A percentile compares a stretch with the other conserved stretches of the same genome.
Evolutionary conservation across 495 filamentous ascomycete genomes (phyloP).

Genomic region (Clohesyomyces aquaticus): DNA sequence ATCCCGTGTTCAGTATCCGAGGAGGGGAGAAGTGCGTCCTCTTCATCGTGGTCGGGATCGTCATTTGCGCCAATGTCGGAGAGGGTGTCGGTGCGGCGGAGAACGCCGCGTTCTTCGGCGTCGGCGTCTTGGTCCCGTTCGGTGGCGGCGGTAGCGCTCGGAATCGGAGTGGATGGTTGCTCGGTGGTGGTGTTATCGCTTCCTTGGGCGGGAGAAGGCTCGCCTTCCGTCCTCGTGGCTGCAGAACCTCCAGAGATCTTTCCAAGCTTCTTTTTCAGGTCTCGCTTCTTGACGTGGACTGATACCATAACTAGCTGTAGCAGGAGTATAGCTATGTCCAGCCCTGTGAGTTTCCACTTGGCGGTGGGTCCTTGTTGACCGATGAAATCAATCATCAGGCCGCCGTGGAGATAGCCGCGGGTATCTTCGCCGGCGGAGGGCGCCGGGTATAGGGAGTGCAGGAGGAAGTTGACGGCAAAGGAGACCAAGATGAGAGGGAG

Average conservation of each 20-base stretch:
- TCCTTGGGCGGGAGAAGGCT: neutral
- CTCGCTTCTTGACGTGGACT: conserved; percentile 70
- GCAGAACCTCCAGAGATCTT: conserved; percentile 29
- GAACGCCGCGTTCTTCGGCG: conserved; percentile 78
- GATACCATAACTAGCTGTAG: conserved; percentile 77
- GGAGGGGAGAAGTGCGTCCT: conserved; percentile 43
- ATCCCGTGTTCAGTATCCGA: conserved; percentile 31
- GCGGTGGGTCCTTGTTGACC: conserved; percentile 78
- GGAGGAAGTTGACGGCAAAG: conserved; percentile 71
- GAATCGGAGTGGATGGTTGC: conserved; percentile 3
- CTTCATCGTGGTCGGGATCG: conserved; percentile 51
- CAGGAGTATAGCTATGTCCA: conserved; percentile 67
- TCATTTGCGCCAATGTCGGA: conserved; percentile 32
- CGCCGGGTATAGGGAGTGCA: conserved; percentile 65
- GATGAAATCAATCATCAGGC: conserved; percentile 83
- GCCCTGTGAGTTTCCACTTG: conserved; percentile 61
- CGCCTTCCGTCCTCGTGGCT: conserved; percentile 2
- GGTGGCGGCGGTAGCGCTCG: neutral
- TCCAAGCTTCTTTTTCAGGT: conserved; percentile 48
- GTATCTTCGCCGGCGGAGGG: conserved; percentile 74
- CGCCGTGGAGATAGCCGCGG: conserved; percentile 82
- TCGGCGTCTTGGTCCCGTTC: conserved; percentile 70
- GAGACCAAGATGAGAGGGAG: conserved; percentile 50
- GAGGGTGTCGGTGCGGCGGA: conserved; percentile 47
- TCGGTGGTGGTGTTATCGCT: conserved; percentile 30